A percentile compares a stretch with the other conserved stretches of the same genome.
Evolutionary conservation across 1,139 yeast genomes (phyloP).

Genomic region (Suhomyces coccinellae): DNA sequence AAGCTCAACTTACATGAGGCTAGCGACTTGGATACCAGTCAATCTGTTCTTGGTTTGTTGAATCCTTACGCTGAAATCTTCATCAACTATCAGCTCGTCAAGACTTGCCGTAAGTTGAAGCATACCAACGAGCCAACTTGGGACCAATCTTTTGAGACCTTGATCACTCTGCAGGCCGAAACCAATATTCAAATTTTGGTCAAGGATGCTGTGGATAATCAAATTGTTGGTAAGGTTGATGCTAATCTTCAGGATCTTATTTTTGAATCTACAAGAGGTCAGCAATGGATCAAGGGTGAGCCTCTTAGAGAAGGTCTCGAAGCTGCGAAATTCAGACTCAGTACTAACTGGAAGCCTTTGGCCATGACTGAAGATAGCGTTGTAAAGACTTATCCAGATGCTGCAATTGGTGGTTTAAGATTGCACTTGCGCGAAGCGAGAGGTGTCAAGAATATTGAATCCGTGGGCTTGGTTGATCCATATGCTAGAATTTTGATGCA

Average conservation of each 20-base stretch:
- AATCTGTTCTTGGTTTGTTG: conserved; percentile 66
- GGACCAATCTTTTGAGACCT: conserved; percentile 61
- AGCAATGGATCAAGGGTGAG: conserved; percentile 49
- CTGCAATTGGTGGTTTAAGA: conserved; percentile 68
- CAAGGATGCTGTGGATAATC: conserved; percentile 54
- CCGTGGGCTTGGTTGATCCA: conserved; percentile 73
- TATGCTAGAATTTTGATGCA: conserved; percentile 59
- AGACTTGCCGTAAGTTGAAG: conserved; percentile 59
- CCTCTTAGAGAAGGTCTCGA: conserved; percentile 35
- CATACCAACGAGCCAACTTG: conserved; percentile 72
- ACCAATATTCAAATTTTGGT: conserved; percentile 56
- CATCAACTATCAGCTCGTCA: conserved; percentile 54
- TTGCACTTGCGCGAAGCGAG: conserved; percentile 56
- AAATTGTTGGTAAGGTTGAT: conserved; percentile 53
- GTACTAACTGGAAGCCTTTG: conserved; percentile 73
- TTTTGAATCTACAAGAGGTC: conserved; percentile 54
- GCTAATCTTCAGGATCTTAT: conserved; percentile 56
- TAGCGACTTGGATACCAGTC: conserved; percentile 62
- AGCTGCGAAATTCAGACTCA: conserved; percentile 51
- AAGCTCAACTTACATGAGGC: conserved; percentile 74
- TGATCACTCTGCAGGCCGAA: conserved; percentile 58
- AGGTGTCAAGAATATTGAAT: conserved; percentile 59
- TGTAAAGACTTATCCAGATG: conserved; percentile 44
- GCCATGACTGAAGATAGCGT: conserved; percentile 54
- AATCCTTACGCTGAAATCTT: conserved; percentile 71